phyloP scores from a whole-genome alignment of 2,329 filamentous ascomycete genomes.

The Gliomastix tumulicola region DNA sequence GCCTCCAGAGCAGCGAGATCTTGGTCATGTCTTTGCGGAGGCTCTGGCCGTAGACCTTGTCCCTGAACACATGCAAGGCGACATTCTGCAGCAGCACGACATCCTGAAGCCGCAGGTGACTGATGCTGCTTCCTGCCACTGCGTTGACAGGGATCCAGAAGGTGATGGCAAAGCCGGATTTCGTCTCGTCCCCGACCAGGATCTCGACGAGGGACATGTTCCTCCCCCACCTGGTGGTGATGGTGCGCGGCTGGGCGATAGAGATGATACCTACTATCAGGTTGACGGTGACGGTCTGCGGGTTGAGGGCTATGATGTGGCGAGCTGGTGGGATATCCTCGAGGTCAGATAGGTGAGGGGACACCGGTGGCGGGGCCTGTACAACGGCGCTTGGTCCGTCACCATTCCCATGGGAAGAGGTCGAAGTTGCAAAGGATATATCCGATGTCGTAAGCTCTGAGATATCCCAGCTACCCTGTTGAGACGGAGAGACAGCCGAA shows the following conservation, averaged over 20 bases:
- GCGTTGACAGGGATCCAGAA: constrained; percentile 63
- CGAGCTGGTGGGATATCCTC: constrained; percentile 61
- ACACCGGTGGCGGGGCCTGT: constrained; percentile 12
- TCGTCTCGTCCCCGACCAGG: constrained; percentile 79
- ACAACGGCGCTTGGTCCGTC: constrained; percentile 10
- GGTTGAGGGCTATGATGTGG: constrained; percentile 60
- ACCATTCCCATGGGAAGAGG: constrained; percentile 25
- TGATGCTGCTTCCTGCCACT: constrained; percentile 22
- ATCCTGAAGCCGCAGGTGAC: constrained; percentile 59
- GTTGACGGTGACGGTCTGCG: constrained; percentile 77
- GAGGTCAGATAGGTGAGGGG: constrained; percentile 44
- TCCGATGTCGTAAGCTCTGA: constrained; percentile 7
- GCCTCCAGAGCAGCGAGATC: constrained; percentile 55
- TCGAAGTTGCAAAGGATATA: constrained; percentile 17
- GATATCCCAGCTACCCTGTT: constrained; percentile 38
- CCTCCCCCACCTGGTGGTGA: constrained; percentile 59
- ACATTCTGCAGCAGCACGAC: constrained; percentile 75
- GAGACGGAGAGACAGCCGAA: constrained; percentile 55
- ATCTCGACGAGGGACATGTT: constrained; percentile 66
- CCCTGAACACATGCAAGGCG: constrained; percentile 66
- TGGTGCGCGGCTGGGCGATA: constrained; percentile 57
- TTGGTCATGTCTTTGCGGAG: constrained; percentile 64
- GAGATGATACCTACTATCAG: constrained; percentile 75
- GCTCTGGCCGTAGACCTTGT: constrained; percentile 79
- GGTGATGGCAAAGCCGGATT: constrained; percentile 70